phyloP scores from a whole-genome alignment of 345 rosid species.

The Rubroshorea leprosula region DNA sequence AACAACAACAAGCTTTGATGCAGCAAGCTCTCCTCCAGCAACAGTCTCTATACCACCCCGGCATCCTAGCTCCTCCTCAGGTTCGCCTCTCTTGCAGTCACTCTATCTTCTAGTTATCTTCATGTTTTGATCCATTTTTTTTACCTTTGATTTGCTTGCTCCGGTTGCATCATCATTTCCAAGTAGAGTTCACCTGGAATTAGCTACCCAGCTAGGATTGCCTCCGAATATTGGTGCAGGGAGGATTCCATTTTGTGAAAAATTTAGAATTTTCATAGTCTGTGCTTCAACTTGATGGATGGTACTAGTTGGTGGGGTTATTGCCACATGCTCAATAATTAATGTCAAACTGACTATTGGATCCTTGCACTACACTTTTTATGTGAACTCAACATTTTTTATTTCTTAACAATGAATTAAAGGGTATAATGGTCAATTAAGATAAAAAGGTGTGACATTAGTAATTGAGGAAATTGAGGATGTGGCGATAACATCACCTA shows the following conservation, averaged over 20 bases:
- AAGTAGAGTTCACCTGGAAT: not conserved
- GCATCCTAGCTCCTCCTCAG: constrained; percentile 88
- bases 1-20: constrained; percentile 66
- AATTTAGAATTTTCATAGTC: not conserved
- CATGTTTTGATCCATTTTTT: constrained; percentile 7
- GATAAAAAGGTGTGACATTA: too few relatives aligned
- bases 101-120: not conserved
- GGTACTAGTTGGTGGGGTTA: not conserved
- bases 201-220: constrained; percentile 20
- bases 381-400: too few relatives aligned
- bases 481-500: too few relatives aligned
- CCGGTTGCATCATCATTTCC: not conserved
- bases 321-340: too few relatives aligned
- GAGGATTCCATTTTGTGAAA: not conserved
- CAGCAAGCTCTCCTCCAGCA: constrained; percentile 97
- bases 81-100: constrained; percentile 25
- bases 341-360: too few relatives aligned
- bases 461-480: too few relatives aligned
- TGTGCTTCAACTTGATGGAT: not conserved
- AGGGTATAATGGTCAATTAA: too few relatives aligned
- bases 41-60: constrained; percentile 92
- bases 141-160: not conserved
- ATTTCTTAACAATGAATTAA: too few relatives aligned
- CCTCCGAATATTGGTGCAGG: not conserved
- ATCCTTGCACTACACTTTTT: too few relatives aligned